Evolutionary conservation across 805 yeast genomes (phyloP), one percentile per base, ranked within the genome.

Genomic region (Wickerhamomyces queroliae): DNA sequence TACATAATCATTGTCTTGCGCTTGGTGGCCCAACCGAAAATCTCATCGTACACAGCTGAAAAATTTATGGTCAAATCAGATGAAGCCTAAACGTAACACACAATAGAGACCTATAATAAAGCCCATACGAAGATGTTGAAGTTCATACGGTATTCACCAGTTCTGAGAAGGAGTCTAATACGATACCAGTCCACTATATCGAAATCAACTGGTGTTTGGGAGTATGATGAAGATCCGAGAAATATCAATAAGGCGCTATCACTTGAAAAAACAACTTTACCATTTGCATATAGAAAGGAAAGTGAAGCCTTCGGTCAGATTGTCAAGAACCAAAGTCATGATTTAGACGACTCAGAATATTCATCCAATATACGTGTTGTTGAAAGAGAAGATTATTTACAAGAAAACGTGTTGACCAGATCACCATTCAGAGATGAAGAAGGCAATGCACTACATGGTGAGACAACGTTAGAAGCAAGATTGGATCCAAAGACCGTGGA

Each of bases 401-500:
- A 63, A 1, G 57, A 55, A 13, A 56, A 60, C 28, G 55, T 62
- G 4, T 21, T 15, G 5, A 31, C 15, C 3, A 45, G 53, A 17
- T 17, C 16, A 5, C 49, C 53, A 33, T 63, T 47, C 43, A 57
- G 72, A 41, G 48, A 59, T 37, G 38, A 42, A n/a, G 18, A 35
- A 10, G 57, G 58, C 5, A 37, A 42, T 16, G 42, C 42, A 4
- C 33, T 40, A 16, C 30, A 41, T n/a, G 27, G 16, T 16, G 36
- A 34, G 12, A 53, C 48, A 24, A 43, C 61, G 4, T 47, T 47
- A 36, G 63, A 57, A 17, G 47, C 58, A 15, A 64, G 91, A 50
- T 60, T 81, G 5, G 73, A 79, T 48, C 75, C 75, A 0, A 62
- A 62, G 18, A 86, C 95, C 0, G 42, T 78, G 5, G 47, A 55